Evolutionary conservation across 164 flowering plant genomes (phyloP), one percentile per base, ranked within the genome.

Genomic region (Vitis rotundifolia): DNA sequence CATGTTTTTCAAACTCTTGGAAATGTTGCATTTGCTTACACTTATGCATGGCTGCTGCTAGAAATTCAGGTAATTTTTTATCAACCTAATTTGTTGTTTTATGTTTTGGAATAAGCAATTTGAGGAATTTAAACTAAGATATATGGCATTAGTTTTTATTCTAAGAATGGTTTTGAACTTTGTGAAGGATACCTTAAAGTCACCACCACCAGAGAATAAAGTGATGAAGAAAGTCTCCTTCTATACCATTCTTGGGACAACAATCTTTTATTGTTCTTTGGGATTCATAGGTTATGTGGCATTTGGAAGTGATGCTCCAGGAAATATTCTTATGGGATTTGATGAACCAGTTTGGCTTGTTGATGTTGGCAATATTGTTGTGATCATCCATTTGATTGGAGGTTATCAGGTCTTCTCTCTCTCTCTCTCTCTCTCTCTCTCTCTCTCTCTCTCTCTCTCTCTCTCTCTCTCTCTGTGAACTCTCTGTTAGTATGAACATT

Each of bases 21-120:
- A 56, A 83, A 83, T 49, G 79, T 83, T 67, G 84, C 83, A 13
- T 81, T 83, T 52, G 84, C 87, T 49, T 83, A 72, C 59, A 79
- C 78, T 29, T 83, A 73, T 28, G 74, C 81, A n/a, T 61, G 67
- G 65, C 72, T 83, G 9, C 64, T 83, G 22, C 53, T 83, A 1
- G 87, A 83, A 77, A 81, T 83, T 48, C 84, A 83, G 84, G 87
- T 83, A 65, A 51, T 26, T 51, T 37, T 37, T 37, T 3, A 6
- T 37, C 44, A 37, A 37, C 44, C 7, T 37, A 3, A 37, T 37
- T 37, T 37, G 7, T 37, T 22, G 26, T 22, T 22, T 22, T 37
- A 37, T 37, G 44, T 37, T 37, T 37, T 37, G 26, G 26, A 22
- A 22, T 22, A 37, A 37, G 44, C 44, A 37, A 37, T 3, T 37